Base-by-base conservation (phyloP, 2,329 filamentous ascomycete genomes). In the Volutella citrinella region DNA sequence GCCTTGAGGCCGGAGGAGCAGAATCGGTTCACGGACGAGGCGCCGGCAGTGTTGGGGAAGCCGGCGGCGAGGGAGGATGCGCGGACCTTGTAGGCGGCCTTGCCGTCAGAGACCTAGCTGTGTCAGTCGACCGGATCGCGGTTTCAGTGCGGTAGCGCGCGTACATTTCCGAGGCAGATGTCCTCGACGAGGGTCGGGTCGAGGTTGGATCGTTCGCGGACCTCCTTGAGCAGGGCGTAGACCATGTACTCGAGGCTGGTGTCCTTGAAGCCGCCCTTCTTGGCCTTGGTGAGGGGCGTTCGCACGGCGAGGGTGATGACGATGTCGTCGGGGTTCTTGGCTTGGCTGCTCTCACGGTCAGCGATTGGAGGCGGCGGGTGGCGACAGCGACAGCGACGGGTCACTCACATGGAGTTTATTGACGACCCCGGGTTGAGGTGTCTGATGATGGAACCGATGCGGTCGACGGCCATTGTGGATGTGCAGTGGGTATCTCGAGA, bases 1-100 rank as follows among this genome's bases (percentile, higher is more conserved):
- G 93, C 90, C 68, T 96, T 94, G 48, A 98, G 82, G 21, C 93
- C 93, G 0, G 90, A 96, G 22, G 88, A 94, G 76, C 93, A 98
- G 81, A 98, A 97, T 43, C 93, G 84, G 74, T 97, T 97, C 38
- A 95, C 75, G 26, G 84, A 82, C 26, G 78, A 90, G 45, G 85
- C 87, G 46, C 80, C 78, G 30, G 87, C 76, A 7, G 91, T 96
- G 70, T 93, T 90, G 49, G 93, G 90, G 72, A 93, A 95, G 51
- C 93, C 93, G 38, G 93, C 93, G 29, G 88, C 87, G 43, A 97
- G 84, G 44, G 85, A 76, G 27, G 93, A 88, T 32, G 90, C 88
- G 52, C 93, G 91, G 56, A 85, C 72, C 63, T 94, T 91, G 77
- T 96, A 96, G 37, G 91, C 80, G 36, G 90, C 87, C 64, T 93